Percentiles rank a stretch among this genome's conserved stretches.
Evolutionary conservation across 306 rosid genomes (phyloP).

Genomic region (Canavalia ensiformis): DNA sequence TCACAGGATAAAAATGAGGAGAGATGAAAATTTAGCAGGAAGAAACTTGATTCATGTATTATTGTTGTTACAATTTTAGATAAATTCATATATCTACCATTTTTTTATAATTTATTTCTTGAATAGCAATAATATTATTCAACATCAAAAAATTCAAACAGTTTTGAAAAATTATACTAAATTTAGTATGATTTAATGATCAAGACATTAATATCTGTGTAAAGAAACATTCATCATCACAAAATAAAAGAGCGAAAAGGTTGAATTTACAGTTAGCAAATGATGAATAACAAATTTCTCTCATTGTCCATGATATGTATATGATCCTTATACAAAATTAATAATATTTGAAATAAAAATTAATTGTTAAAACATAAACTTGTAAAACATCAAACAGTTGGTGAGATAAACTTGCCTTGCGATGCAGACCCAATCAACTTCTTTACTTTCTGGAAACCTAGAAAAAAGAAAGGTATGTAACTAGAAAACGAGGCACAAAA

Average conservation of each 20-base stretch:
- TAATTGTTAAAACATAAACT: too few relatives aligned
- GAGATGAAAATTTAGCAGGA: slow-evolving; percentile 35
- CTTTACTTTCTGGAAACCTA: too few relatives aligned
- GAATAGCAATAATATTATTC: neutral
- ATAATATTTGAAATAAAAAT: too few relatives aligned
- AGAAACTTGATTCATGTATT: slow-evolving; percentile 36
- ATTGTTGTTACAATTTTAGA: slow-evolving; percentile 14
- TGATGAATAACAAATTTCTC: slow-evolving; percentile 1
- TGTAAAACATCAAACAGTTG: too few relatives aligned
- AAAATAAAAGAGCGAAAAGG: neutral
- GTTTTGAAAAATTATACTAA: neutral
- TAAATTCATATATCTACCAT: neutral
- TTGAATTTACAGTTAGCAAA: neutral
- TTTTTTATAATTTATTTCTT: neutral
- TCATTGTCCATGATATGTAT: neutral
- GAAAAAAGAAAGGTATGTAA: too few relatives aligned
- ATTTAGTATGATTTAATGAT: neutral
- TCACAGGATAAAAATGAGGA: slow-evolving; percentile 17
- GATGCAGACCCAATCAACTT: too few relatives aligned
- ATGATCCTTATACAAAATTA: too few relatives aligned
- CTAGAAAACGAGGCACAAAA: too few relatives aligned
- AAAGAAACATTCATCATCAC: neutral
- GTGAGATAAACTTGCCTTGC: too few relatives aligned
- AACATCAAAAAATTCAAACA: neutral
- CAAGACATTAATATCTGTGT: neutral